Evolutionary conservation across 2,329 filamentous ascomycete genomes (phyloP).

Genomic region (Fusarium guadeloupense): DNA sequence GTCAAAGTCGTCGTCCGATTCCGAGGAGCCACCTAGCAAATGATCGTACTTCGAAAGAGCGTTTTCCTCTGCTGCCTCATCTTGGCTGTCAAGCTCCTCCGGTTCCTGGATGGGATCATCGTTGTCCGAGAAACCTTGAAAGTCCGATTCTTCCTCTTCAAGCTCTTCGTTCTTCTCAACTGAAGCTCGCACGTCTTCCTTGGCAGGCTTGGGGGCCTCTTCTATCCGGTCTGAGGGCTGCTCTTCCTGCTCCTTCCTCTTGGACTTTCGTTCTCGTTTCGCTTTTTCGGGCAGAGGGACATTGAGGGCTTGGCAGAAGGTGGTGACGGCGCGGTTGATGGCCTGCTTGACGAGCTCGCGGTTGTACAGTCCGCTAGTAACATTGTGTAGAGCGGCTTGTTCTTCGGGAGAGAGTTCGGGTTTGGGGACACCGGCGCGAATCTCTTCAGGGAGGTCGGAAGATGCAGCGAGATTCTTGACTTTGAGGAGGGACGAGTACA

Average conservation of each 20-base stretch:
- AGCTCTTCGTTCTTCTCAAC: slow-evolving; percentile 34
- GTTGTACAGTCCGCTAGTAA: slow-evolving; percentile 67
- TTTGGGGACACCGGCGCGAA: slow-evolving; percentile 59
- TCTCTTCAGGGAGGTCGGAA: slow-evolving; percentile 58
- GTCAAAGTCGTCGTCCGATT: slow-evolving; percentile 50
- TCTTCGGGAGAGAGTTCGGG: slow-evolving; percentile 63
- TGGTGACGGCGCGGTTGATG: slow-evolving; percentile 58
- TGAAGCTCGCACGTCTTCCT: slow-evolving; percentile 33
- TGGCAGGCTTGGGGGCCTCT: slow-evolving; percentile 19
- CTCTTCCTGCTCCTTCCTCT: slow-evolving; percentile 46
- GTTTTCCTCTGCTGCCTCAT: slow-evolving; percentile 46
- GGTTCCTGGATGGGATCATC: slow-evolving; percentile 13
- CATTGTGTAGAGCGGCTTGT: slow-evolving; percentile 62
- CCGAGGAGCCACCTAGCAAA: slow-evolving; percentile 56
- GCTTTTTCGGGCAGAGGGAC: slow-evolving; percentile 57
- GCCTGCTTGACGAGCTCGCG: slow-evolving; percentile 60
- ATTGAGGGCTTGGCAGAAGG: slow-evolving; percentile 59
- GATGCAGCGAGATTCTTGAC: slow-evolving; percentile 63
- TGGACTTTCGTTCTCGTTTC: slow-evolving; percentile 46
- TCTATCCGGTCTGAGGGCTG: slow-evolving; percentile 40
- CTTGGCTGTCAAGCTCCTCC: slow-evolving; percentile 40
- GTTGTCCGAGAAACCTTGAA: slow-evolving; percentile 50
- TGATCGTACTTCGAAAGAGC: slow-evolving; percentile 55
- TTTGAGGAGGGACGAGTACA: slow-evolving; percentile 63
- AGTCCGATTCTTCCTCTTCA: slow-evolving; percentile 49